These are phyloP conservation scores for Paraurostyla sp. DNA, from an alignment of 73 alveolate genomes.

Conservation along the genomic window DNA sequence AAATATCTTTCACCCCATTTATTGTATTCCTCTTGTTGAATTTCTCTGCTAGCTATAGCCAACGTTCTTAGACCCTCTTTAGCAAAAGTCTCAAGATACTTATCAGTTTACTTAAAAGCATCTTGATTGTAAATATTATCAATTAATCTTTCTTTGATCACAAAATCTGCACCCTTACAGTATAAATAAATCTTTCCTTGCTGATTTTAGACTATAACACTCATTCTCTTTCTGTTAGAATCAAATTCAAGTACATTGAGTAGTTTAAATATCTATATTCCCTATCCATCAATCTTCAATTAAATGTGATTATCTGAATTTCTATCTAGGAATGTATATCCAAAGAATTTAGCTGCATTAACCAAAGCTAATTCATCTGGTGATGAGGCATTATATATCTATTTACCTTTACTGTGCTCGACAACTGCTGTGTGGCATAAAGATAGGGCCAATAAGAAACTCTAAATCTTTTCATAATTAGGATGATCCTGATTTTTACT, in stretches of 20 bases:
- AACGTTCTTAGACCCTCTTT: slow-evolving; percentile 74
- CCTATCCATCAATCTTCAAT: slow-evolving; percentile 67
- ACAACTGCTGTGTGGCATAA: slow-evolving; percentile 85
- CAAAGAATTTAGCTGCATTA: slow-evolving; percentile 85
- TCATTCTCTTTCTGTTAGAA: slow-evolving; percentile 90
- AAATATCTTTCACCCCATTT: slow-evolving; percentile 31
- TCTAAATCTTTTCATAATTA: not conserved
- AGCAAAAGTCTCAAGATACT: slow-evolving; percentile 54
- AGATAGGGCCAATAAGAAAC: slow-evolving; percentile 8
- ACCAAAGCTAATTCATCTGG: slow-evolving; percentile 97
- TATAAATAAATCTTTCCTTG: slow-evolving; percentile 48
- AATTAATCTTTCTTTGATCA: slow-evolving; percentile 68
- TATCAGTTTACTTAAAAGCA: slow-evolving; percentile 39
- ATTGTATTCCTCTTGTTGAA: slow-evolving; percentile 38
- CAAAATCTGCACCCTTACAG: slow-evolving; percentile 89
- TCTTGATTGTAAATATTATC: not conserved
- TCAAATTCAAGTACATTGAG: slow-evolving; percentile 91
- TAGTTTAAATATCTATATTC: slow-evolving; percentile 65
- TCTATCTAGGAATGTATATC: slow-evolving; percentile 82
- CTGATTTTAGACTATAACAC: slow-evolving; percentile 81
- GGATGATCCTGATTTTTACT: not conserved
- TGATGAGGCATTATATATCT: slow-evolving; percentile 85
- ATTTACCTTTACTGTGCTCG: slow-evolving; percentile 61
- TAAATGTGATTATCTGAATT: slow-evolving; percentile 81
- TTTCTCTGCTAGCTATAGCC: slow-evolving; percentile 54